A percentile compares a stretch with the other conserved stretches of the same genome.
Conservation (phyloP, 371 early-diverging fungal species). For the Batkoa obscura region DNA sequence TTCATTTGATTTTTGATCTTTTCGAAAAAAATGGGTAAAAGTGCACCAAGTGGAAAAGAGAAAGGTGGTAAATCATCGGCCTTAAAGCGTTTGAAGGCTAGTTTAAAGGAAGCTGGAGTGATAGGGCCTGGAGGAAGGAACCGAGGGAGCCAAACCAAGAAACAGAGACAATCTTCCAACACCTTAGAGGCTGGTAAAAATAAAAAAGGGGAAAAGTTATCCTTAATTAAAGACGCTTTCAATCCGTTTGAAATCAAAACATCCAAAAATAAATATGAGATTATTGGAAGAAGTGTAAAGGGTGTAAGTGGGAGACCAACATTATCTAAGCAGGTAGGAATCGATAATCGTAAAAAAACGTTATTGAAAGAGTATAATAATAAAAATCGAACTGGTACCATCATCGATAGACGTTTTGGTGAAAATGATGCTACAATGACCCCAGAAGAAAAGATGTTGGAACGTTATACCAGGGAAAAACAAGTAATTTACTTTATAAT, state of each 20-base stretch:
- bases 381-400: conserved; percentile 44
- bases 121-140: conserved; percentile 48
- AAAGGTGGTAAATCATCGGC: conserved; percentile 18
- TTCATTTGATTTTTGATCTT: too few relatives aligned
- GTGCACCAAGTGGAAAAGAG: background rate
- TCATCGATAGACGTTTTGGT: conserved; percentile 89
- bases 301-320: conserved; percentile 67
- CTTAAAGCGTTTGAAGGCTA: conserved; percentile 57
- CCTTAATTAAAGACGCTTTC: conserved; percentile 27
- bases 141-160: conserved; percentile 37
- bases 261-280: conserved; percentile 55
- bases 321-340: conserved; percentile 53
- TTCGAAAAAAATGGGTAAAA: too few relatives aligned
- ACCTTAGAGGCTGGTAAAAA: conserved; percentile 31
- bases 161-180: conserved; percentile 19
- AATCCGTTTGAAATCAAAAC: conserved; percentile 85
- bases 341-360: conserved; percentile 74
- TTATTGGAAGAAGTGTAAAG: conserved; percentile 72
- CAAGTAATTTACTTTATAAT: conserved; percentile 17
- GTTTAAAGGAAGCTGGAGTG: conserved; percentile 51
- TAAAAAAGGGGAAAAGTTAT: conserved; percentile 25
- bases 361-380: conserved; percentile 51
- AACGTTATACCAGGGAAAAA: conserved; percentile 76
- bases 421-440: conserved; percentile 74
- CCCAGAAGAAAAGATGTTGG: conserved; percentile 88